These are phyloP conservation scores for Kalmanozyma brasiliensis DNA, from an alignment of 1,284 basidiomycete genomes.

Conservation along the genomic window DNA sequence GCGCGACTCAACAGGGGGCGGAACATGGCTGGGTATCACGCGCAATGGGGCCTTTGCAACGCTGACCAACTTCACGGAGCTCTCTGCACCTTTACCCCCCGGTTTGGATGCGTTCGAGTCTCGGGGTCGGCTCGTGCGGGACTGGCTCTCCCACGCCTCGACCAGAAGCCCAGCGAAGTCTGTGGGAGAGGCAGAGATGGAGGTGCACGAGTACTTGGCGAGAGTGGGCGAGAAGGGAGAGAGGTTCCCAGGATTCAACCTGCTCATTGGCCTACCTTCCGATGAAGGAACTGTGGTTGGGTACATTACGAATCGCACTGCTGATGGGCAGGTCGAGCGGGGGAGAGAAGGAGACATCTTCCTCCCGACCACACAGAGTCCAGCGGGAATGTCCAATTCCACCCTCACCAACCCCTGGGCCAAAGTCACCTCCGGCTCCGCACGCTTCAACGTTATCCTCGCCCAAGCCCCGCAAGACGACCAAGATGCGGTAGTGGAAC, in stretches of 20 bases:
- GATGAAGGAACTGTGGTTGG: constrained; percentile 8
- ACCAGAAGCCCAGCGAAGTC: background rate
- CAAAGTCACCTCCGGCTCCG: constrained; percentile 28
- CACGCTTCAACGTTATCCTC: constrained; percentile 9
- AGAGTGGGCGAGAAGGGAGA: constrained; percentile 11
- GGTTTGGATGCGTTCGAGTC: constrained; percentile 34
- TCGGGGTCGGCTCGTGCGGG: constrained; percentile 43
- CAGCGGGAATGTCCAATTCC: constrained; percentile 38
- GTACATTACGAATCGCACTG: constrained; percentile 39
- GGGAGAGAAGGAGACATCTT: constrained; percentile 18
- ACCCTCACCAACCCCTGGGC: constrained; percentile 32
- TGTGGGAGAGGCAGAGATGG: background rate
- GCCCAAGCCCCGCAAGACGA: background rate
- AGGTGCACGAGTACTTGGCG: constrained; percentile 17
- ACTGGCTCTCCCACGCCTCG: constrained; percentile 50
- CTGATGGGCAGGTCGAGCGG: constrained; percentile 2
- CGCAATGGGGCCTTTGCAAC: constrained; percentile 42
- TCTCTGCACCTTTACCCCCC: constrained; percentile 22
- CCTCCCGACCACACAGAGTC: background rate
- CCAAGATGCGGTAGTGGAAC: constrained; percentile 19
- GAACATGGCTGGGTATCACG: constrained; percentile 60
- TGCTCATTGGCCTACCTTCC: constrained; percentile 36
- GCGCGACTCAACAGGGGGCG: constrained; percentile 47
- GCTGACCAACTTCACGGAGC: constrained; percentile 61
- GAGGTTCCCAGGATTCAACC: constrained; percentile 55